Evolutionary conservation across 495 filamentous ascomycete species (phyloP), one percentile per base, ranked within the genome.

Genomic region (Achaetomiella virescens): DNA sequence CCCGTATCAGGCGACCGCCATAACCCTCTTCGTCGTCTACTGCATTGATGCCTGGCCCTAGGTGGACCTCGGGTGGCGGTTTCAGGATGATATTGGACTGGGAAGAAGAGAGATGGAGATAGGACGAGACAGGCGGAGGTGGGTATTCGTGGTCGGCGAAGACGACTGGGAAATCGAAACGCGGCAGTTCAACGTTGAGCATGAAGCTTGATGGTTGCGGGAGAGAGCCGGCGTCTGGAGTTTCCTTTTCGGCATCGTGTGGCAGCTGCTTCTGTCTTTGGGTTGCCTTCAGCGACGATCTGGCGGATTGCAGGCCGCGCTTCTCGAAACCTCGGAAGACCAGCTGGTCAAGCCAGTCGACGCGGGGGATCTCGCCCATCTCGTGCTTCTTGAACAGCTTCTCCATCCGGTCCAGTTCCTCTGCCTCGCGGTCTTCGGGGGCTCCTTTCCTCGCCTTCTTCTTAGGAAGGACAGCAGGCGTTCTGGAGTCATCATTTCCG

Each of bases 311-410:
- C 7, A 81, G 63, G 47, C 85, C 84, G 52, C 84, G 79, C 72
- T 86, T 90, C 69, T 95, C 90, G 47, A 93, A 77, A 41, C 85
- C 84, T 37, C 90, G 85, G 65, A 95, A 97, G 7, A 95, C 89
- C 55, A 97, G 76, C 59, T 91, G 86, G 66, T 99, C 93, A 48
- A 99, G 80, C 93, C 93, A 97, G 66, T 95, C 90, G 42, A 93
- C 86, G 15, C 88, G 81, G 3, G 88, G 84, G 14, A 99, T 91
- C 62, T 97, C 92, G 21, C 90, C 90, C 84, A 97, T 93, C 66
- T 99, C 93, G 62, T 97, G 95, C 68, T 96, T 95, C 74, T 99
- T 99, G 62, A 99, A 87, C 44, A 97, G 64, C 49, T 83, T 84
- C 66, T 95, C 89, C 40, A 97, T 76, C 15, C 91, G 77, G 56